phyloP scores from a whole-genome alignment of 1,139 yeast genomes.

The Saccharomycopsis hybrid region DNA sequence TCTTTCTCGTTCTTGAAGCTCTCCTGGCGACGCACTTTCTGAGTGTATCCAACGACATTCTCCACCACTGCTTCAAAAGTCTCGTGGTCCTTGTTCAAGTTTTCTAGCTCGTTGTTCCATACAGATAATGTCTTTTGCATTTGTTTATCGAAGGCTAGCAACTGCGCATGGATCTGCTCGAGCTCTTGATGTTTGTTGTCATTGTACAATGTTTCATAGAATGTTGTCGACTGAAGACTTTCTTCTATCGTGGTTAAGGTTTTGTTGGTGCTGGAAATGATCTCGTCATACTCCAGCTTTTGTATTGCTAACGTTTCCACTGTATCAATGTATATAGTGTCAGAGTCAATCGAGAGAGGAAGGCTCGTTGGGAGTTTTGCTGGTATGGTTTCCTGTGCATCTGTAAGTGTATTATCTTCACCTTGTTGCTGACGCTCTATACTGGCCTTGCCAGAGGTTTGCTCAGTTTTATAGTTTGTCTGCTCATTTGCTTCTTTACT shows the following conservation, averaged over 20 bases:
- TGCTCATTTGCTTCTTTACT: background rate
- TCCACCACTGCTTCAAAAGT: slow-evolving; percentile 68
- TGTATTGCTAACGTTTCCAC: slow-evolving; percentile 5
- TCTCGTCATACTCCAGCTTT: background rate
- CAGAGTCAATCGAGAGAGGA: background rate
- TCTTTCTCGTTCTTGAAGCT: slow-evolving; percentile 29
- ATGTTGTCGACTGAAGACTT: slow-evolving; percentile 22
- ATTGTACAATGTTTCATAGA: slow-evolving; percentile 21
- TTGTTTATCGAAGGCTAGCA: slow-evolving; percentile 23
- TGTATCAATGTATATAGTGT: slow-evolving; percentile 5
- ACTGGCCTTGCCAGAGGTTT: too few species aligned
- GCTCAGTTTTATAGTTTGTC: background rate
- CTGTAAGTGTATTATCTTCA: too few species aligned
- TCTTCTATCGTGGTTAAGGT: slow-evolving; percentile 20
- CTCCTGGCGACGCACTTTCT: slow-evolving; percentile 46
- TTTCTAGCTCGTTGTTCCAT: slow-evolving; percentile 43
- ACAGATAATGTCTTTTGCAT: slow-evolving; percentile 37
- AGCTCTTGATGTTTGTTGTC: slow-evolving; percentile 23
- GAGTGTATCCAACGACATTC: slow-evolving; percentile 65
- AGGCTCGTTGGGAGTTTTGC: background rate
- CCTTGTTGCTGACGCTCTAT: too few species aligned
- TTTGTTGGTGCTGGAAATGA: slow-evolving; percentile 23
- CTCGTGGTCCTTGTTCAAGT: slow-evolving; percentile 46
- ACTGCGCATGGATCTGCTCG: slow-evolving; percentile 23
- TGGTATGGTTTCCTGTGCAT: too few species aligned